These are phyloP conservation scores for Sclerotinia minor DNA, from an alignment of 2,329 filamentous ascomycete species.

Conservation along the genomic window DNA sequence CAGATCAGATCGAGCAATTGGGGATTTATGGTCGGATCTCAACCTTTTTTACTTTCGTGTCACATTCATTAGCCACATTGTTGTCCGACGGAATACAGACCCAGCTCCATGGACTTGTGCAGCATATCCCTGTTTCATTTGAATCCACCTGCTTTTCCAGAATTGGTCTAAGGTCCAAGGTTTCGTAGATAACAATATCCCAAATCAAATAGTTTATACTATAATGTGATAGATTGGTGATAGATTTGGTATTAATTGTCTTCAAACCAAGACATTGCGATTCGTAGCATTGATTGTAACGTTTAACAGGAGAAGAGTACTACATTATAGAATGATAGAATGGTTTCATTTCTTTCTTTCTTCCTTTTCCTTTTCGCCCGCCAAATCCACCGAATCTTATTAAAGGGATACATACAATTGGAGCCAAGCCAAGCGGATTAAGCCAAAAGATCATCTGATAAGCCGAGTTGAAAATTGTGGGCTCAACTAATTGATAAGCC, in stretches of 20 bases:
- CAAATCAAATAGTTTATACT: background rate
- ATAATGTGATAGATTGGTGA: background rate
- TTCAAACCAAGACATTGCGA: background rate
- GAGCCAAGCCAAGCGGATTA: background rate
- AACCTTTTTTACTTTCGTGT: background rate
- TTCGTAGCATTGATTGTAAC: background rate
- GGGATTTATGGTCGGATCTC: constrained; percentile 5
- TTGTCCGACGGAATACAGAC: constrained; percentile 7
- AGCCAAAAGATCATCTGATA: background rate
- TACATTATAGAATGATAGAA: constrained; percentile 5
- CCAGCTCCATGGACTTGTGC: constrained; percentile 11
- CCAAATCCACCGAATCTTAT: background rate
- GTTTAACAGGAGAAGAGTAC: background rate
- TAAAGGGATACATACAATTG: background rate
- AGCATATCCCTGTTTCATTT: background rate
- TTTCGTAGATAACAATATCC: background rate
- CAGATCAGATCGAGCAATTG: background rate
- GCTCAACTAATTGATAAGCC: background rate
- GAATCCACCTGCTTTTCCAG: background rate
- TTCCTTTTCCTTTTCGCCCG: background rate
- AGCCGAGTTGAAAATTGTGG: constrained; percentile 1
- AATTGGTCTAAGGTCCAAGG: background rate
- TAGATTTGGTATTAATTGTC: background rate
- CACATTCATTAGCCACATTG: background rate
- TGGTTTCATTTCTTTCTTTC: background rate